phyloP scores from a whole-genome alignment of 495 filamentous ascomycete species.

The Neurospora sp. region DNA sequence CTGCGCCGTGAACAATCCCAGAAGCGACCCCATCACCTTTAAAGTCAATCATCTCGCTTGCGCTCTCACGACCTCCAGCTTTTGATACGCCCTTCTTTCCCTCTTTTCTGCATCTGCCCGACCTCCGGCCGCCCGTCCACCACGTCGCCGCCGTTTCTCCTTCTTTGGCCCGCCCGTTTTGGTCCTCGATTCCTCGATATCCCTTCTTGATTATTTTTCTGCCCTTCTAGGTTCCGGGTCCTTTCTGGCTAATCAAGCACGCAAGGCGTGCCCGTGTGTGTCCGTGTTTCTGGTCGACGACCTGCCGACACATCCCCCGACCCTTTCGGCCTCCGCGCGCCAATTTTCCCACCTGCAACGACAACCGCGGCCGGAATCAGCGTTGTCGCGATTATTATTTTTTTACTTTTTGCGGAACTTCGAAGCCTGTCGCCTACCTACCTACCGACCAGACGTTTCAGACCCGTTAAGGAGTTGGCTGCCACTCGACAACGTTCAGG shows the following conservation, averaged over 20 bases:
- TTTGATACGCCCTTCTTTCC: constrained; percentile 23
- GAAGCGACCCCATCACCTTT: constrained; percentile 31
- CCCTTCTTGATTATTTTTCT: constrained; percentile 13
- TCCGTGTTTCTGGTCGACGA: not conserved
- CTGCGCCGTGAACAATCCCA: constrained; percentile 26
- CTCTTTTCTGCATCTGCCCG: constrained; percentile 14
- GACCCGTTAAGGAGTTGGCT: not conserved
- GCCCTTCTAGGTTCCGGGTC: not conserved
- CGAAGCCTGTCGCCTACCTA: not conserved
- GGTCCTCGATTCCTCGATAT: constrained; percentile 11
- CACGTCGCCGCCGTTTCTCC: constrained; percentile 8
- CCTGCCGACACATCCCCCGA: constrained; percentile 5
- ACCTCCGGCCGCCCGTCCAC: constrained; percentile 20
- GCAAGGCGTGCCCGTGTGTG: constrained; percentile 16
- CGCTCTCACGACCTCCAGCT: constrained; percentile 31
- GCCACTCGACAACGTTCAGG: not conserved
- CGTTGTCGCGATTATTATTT: constrained; percentile 8
- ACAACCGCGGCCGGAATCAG: constrained; percentile 6
- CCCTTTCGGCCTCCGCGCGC: constrained; percentile 15
- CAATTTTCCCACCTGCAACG: constrained; percentile 20
- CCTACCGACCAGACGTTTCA: not conserved
- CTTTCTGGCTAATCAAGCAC: constrained; percentile 8
- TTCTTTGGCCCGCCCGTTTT: constrained; percentile 14
- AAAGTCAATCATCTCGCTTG: constrained; percentile 41
- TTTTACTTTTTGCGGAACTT: not conserved